phyloP scores from a whole-genome alignment of 176 grass and related monocot species.

The Carex littledalei region DNA sequence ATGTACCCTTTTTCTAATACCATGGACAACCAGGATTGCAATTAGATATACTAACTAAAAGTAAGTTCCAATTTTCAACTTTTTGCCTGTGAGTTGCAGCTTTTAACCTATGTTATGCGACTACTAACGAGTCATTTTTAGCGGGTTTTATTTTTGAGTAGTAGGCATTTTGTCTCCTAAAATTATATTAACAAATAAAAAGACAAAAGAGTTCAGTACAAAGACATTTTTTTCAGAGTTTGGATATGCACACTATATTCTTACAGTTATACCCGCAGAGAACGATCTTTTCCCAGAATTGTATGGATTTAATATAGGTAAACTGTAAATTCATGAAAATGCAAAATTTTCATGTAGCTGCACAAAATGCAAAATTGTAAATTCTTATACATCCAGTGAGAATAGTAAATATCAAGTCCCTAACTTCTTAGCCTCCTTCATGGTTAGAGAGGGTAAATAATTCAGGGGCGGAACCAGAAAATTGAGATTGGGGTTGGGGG shows the following conservation, averaged over 20 bases:
- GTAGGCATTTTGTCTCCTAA: background rate
- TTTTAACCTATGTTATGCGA: background rate
- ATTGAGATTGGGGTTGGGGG: too few relatives aligned
- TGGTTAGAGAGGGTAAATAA: background rate
- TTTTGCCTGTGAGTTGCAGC: background rate
- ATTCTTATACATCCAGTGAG: background rate
- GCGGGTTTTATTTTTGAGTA: background rate
- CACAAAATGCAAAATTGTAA: background rate
- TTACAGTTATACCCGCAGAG: background rate
- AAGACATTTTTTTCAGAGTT: background rate
- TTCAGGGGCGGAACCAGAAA: too few relatives aligned
- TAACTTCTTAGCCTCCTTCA: background rate
- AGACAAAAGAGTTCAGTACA: background rate
- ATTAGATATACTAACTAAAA: background rate
- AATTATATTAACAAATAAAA: background rate
- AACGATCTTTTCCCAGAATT: background rate
- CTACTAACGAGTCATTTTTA: background rate
- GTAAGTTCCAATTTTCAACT: background rate
- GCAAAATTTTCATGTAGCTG: background rate
- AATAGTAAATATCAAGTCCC: background rate
- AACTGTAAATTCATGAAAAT: background rate
- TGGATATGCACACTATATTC: background rate
- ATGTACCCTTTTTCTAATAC: background rate
- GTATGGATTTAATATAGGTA: background rate
- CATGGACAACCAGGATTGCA: background rate